phyloP scores from a whole-genome alignment of 2,329 filamentous ascomycete species.

The Thelonectria discophora region DNA sequence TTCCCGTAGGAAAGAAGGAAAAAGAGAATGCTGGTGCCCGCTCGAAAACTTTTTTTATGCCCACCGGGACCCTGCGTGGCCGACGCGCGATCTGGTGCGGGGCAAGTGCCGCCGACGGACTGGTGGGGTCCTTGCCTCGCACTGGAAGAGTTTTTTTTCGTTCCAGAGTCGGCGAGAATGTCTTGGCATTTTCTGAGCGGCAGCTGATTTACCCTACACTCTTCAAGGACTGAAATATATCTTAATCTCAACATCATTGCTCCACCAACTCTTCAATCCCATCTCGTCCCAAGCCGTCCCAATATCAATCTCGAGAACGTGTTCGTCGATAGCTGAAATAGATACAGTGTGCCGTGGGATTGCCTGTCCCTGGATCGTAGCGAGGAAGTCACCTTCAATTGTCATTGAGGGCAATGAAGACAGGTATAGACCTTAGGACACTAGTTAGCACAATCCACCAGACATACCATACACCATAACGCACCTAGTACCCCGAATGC shows the following conservation, averaged over 20 bases:
- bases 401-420: constrained; percentile 70
- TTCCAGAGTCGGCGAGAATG: not conserved
- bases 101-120: constrained; percentile 2
- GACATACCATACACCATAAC: constrained; percentile 31
- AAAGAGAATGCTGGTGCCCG: constrained; percentile 47
- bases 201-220: too few relatives aligned
- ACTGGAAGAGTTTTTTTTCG: not conserved
- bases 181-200: too few relatives aligned
- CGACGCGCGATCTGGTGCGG: constrained; percentile 21
- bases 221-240: constrained; percentile 59
- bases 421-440: constrained; percentile 72
- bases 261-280: constrained; percentile 75
- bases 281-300: constrained; percentile 80
- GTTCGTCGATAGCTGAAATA: constrained; percentile 59
- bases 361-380: constrained; percentile 75
- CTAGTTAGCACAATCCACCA: not conserved
- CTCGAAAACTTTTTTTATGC: constrained; percentile 55
- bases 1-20: constrained; percentile 63
- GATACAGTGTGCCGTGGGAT: constrained; percentile 74
- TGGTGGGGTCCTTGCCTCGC: too few relatives aligned
- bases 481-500: constrained; percentile 78
- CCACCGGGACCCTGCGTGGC: constrained; percentile 28
- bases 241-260: constrained; percentile 79
- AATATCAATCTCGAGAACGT: constrained; percentile 80
- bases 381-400: constrained; percentile 73